phyloP scores from a whole-genome alignment of 1,284 basidiomycete species.

The Ganoderma leucocontextum region DNA sequence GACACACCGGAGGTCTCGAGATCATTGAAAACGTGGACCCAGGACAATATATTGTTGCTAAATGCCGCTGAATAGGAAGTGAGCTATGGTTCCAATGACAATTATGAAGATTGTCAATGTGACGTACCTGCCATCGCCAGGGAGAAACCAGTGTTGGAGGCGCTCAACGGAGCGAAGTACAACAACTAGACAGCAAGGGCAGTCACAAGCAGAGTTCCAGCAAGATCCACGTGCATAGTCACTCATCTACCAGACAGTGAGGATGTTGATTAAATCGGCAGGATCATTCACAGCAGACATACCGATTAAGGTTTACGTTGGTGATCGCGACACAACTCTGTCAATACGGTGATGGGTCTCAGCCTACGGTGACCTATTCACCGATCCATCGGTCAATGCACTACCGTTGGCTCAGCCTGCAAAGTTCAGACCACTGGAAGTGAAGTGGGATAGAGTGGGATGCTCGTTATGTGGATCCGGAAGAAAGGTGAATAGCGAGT shows the following conservation, averaged over 20 bases:
- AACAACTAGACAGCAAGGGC: conserved; percentile 61
- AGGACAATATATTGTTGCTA: conserved; percentile 58
- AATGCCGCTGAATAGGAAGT: conserved; percentile 50
- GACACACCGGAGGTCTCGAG: conserved; percentile 54
- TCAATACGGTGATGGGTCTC: conserved; percentile 55
- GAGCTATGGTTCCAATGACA: background rate
- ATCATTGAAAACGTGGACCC: conserved; percentile 60
- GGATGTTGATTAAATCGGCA: background rate
- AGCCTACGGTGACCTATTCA: no score
- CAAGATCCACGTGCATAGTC: conserved; percentile 47
- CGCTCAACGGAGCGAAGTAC: conserved; percentile 49
- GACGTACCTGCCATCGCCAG: conserved; percentile 55
- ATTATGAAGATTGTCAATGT: background rate
- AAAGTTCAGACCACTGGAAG: no score
- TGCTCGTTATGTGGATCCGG: no score
- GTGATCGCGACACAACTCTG: conserved; percentile 52
- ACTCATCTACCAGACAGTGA: conserved; percentile 27
- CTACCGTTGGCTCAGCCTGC: no score
- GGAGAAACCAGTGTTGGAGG: conserved; percentile 58
- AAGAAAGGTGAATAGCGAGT: no score
- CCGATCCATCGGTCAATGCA: no score
- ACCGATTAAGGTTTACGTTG: conserved; percentile 62
- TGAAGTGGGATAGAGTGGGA: no score
- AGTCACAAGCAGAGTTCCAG: conserved; percentile 60
- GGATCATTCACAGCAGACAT: background rate